phyloP scores from a whole-genome alignment of 345 rosid species.

The Citrus glauca region DNA sequence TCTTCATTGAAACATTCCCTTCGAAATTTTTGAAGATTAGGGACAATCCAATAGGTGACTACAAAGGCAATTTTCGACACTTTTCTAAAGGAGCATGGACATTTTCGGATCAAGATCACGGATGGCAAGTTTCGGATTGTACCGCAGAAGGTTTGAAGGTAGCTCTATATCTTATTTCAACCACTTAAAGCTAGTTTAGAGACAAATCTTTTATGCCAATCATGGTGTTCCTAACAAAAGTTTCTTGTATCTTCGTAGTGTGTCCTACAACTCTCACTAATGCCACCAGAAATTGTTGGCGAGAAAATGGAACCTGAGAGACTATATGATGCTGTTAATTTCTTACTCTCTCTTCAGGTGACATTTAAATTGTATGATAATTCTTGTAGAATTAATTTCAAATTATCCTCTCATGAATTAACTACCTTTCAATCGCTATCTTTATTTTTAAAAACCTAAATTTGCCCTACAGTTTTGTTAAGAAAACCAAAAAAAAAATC shows the following conservation, averaged over 20 bases:
- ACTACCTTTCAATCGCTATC: too few species aligned
- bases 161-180: constrained; percentile 32
- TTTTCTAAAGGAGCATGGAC: constrained; percentile 18
- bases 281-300: constrained; percentile 51
- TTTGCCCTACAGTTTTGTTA: too few species aligned
- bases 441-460: too few species aligned
- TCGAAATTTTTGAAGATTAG: constrained; percentile 2
- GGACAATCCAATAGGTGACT: constrained; percentile 13
- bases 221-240: constrained; percentile 8
- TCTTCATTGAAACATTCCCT: neutral
- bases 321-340: constrained; percentile 53
- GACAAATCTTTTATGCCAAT: neutral
- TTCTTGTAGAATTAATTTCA: too few species aligned
- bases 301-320: constrained; percentile 40
- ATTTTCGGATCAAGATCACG: constrained; percentile 18
- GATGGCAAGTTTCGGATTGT: constrained; percentile 18
- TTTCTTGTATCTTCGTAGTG: constrained; percentile 24
- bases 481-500: too few species aligned
- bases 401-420: too few species aligned
- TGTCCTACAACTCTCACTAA: constrained; percentile 36
- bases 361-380: neutral
- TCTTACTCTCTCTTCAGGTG: constrained; percentile 60
- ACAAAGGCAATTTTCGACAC: constrained; percentile 4
- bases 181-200: neutral
- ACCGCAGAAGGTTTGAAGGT: constrained; percentile 17